Evolutionary conservation across 768 basidiomycete genomes (phyloP).

Genomic region (Leccinum aurantiacum): DNA sequence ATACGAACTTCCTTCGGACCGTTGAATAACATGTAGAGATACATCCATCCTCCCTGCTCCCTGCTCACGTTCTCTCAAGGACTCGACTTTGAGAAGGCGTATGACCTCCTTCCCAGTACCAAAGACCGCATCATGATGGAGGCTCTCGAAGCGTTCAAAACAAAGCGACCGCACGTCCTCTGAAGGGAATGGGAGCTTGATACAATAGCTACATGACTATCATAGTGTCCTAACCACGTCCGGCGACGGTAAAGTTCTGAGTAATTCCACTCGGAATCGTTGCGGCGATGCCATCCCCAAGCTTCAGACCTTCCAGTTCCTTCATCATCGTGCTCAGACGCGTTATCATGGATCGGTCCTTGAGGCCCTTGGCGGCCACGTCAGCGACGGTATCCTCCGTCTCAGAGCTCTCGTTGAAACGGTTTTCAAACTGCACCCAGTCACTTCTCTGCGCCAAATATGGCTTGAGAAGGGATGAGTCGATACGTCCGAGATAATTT

Average conservation of each 20-base stretch:
- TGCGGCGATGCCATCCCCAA: conserved; percentile 56
- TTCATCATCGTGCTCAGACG: conserved; percentile 85
- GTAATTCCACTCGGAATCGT: conserved; percentile 58
- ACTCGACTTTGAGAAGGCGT: conserved; percentile 85
- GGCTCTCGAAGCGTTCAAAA: conserved; percentile 82
- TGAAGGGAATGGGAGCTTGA: conserved; percentile 59
- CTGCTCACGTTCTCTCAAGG: conserved; percentile 43
- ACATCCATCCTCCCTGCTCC: background rate
- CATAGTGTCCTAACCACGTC: conserved; percentile 39
- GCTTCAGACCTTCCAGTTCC: conserved; percentile 70
- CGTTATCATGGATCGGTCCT: conserved; percentile 61
- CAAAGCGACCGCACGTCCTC: conserved; percentile 78
- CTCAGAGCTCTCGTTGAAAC: conserved; percentile 63
- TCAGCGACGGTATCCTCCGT: conserved; percentile 42
- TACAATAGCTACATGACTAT: background rate
- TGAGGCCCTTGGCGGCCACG: conserved; percentile 45
- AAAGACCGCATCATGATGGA: conserved; percentile 66
- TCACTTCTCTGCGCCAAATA: conserved; percentile 91
- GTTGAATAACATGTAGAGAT: background rate
- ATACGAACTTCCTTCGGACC: too few species aligned
- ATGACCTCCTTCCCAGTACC: conserved; percentile 72
- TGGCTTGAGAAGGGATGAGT: conserved; percentile 80
- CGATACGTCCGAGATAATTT: conserved; percentile 90
- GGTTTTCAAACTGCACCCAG: conserved; percentile 83
- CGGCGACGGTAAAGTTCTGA: conserved; percentile 49